Conservation (phyloP, 495 filamentous ascomycete genomes). For the Tuber indicum region DNA sequence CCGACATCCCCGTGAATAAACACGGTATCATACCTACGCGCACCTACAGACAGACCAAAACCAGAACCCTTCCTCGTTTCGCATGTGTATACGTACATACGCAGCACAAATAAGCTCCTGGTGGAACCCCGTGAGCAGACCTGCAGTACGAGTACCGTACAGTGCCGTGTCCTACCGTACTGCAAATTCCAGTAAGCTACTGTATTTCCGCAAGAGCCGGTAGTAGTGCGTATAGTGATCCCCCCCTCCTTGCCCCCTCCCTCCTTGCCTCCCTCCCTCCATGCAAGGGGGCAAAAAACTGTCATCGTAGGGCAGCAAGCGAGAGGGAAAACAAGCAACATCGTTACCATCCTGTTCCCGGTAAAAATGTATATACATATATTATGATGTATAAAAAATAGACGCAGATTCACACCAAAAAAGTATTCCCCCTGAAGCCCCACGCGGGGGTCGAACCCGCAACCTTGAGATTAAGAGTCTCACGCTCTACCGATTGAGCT, state of each 20-base stretch:
- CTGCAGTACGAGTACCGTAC: neutral
- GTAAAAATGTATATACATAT: too few species aligned
- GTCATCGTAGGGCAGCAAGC: neutral
- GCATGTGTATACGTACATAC: neutral
- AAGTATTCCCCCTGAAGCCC: slow-evolving; percentile 40
- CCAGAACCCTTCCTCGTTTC: neutral
- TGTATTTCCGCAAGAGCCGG: neutral
- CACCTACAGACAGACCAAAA: neutral
- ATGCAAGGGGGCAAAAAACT: neutral
- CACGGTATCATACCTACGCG: too few species aligned
- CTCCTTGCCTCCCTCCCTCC: neutral
- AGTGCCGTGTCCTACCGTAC: neutral
- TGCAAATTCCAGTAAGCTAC: neutral
- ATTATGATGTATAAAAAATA: neutral
- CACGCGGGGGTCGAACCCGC: slow-evolving; percentile 56
- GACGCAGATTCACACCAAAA: neutral
- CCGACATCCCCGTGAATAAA: neutral
- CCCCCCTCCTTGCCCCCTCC: neutral
- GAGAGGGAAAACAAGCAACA: neutral
- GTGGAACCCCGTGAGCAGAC: neutral
- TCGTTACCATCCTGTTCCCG: neutral
- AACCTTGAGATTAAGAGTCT: slow-evolving; percentile 50
- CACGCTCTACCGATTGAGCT: slow-evolving; percentile 33
- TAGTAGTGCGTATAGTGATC: neutral
- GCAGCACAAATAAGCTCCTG: neutral